Base-by-base conservation (phyloP, 2,329 filamentous ascomycete species). In the Venturia nashicola region DNA sequence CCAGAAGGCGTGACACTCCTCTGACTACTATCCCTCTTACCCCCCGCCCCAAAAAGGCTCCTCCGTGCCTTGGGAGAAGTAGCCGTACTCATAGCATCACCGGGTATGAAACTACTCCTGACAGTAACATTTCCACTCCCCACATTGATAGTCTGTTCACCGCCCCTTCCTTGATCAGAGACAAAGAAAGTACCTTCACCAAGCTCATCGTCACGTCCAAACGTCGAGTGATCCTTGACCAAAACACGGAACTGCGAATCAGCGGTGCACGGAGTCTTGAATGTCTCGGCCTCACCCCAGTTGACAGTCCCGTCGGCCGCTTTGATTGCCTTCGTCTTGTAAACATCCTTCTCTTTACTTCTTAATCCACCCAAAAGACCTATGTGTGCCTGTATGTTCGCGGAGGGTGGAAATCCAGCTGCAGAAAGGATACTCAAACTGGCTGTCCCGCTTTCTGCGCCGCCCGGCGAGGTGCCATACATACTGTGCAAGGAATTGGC, bases 261-360 rank as follows among this genome's bases (percentile, higher is more conserved):
- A 2, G 93, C 86, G 0, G 87, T 83, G 76, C 91, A 95, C 12
- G 82, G 79, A 27, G 89, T 81, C 71, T 86, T 91, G 79, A 94
- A 93, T 0, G 84, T 86, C 73, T 96, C 90, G 67, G 78, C 75
- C 61, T 81, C 77, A 67, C 91, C 86, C 73, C 86, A 96, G 20
- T 79, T 81, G 66, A 90, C 83, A n/a, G 72, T 71, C 3, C 81
- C 77, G 1, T 88, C 90, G 1, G 78, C 79, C 0, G 87, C 82
- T 75, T 96, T 96, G 77, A 89, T 84, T 67, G 94, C 88, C 74
- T 96, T 96, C 27, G 92, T 97, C 80, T 97, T 97, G 77, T 92
- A 86, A 57, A 99, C 79, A 57, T 88, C 84, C 77, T 94, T 97
- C 48, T 67, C 67, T 61, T 76, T 66, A 20, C 44, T 79, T 60